Base-by-base conservation (phyloP, 1,284 basidiomycete genomes). In the Melanopsichium pennsylvanicum region DNA sequence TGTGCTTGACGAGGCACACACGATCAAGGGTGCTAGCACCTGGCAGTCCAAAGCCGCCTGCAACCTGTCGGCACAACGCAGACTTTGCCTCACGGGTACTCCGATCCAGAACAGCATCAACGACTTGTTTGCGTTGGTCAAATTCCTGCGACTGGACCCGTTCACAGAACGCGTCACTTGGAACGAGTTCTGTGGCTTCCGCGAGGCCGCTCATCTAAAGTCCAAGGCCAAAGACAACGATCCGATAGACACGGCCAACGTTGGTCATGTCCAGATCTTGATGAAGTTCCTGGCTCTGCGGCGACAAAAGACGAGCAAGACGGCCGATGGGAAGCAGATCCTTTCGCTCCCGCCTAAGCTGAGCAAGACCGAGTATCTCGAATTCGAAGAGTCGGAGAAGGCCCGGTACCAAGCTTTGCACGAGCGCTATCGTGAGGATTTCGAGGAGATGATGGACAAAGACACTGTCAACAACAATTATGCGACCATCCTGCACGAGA, bases 21-120 rank as follows among this genome's bases (percentile, higher is more conserved):
- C 89, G 63, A 98, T 99, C 84, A 98, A 98, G 83, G 95, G 97
- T 82, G 89, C 91, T 2, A 86, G 87, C 25, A 98, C 96, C 0
- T 92, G 97, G 48, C 94, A 90, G 45, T 93, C 93, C 71, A 88
- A 91, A 61, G 95, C 96, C 4, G 93, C 90, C 10, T 98, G 96
- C 83, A 93, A 96, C 78, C 86, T 99, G 38, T 87, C 91, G 80
- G 93, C 95, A 2, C 91, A 97, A 78, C 89, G 96, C 47, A 88
- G 96, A 18, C 84, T 97, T 37, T 96, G 92, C 78, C 85, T 98
- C 33, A 97, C 95, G 9, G 96, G 96, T 60, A 99, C 96, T 7
- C 96, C 96, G 0, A 92, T 99, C 36, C 96, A 98, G 84, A 99
- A 98, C 85, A 94, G 94, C 80, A 87, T 98, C 54, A 95, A 98